phyloP scores from a whole-genome alignment of 2,329 filamentous ascomycete species.

The Fusarium algeriense region DNA sequence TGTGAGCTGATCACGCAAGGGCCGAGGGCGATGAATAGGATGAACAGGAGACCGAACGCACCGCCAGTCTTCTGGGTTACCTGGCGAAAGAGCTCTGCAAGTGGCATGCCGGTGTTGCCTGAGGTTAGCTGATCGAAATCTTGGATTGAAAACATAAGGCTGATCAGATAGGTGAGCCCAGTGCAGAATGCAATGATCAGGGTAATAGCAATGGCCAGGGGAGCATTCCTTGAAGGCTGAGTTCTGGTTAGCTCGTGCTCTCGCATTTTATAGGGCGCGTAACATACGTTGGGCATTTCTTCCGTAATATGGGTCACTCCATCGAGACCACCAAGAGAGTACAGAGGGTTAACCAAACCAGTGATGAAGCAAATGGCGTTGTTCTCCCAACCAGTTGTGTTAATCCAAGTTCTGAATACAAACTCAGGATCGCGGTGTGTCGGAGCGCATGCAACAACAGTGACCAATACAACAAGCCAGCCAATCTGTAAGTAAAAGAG shows the following conservation, averaged over 20 bases:
- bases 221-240: slow-evolving; percentile 5
- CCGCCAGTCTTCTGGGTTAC: neutral
- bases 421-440: neutral
- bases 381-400: slow-evolving; percentile 6
- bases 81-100: slow-evolving; percentile 10
- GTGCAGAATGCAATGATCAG: slow-evolving; percentile 5
- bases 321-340: slow-evolving; percentile 5
- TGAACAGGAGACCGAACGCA: neutral
- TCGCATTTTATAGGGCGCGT: accelerated
- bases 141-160: slow-evolving; percentile 10
- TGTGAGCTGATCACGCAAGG: slow-evolving; percentile 5
- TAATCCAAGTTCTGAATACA: slow-evolving; percentile 22
- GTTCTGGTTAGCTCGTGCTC: accelerated
- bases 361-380: slow-evolving; percentile 12
- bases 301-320: slow-evolving; percentile 13
- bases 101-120: neutral
- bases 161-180: neutral
- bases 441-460: neutral
- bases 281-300: slow-evolving; percentile 21
- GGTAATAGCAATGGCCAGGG: slow-evolving; percentile 1
- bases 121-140: neutral
- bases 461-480: slow-evolving; percentile 4
- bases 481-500: slow-evolving; percentile 1
- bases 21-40: neutral
- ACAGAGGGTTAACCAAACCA: neutral